phyloP scores from a whole-genome alignment of 805 yeast genomes.

The Candida nonsorbophila region DNA sequence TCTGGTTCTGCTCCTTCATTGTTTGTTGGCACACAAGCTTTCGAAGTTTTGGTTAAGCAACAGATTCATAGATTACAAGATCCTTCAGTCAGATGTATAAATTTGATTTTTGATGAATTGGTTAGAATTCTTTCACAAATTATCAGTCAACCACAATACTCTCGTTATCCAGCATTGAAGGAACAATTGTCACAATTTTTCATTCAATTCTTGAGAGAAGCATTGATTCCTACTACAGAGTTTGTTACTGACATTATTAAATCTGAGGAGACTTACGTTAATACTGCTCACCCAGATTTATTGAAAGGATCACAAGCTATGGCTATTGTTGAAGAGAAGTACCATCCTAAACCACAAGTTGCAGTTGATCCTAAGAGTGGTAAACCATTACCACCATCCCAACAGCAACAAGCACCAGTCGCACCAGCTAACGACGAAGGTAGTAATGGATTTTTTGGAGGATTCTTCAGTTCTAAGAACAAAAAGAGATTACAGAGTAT shows the following conservation, averaged over 20 bases:
- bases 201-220: conserved; percentile 72
- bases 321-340: conserved; percentile 84
- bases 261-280: conserved; percentile 89
- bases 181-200: conserved; percentile 80
- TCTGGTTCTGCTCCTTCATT: conserved; percentile 95
- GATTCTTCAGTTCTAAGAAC: conserved; percentile 87
- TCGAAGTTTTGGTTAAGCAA: conserved; percentile 91
- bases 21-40: conserved; percentile 96
- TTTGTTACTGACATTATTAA: conserved; percentile 79
- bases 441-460: conserved; percentile 84
- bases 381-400: conserved; percentile 57
- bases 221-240: conserved; percentile 76
- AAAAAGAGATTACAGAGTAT: conserved; percentile 90
- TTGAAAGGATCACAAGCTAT: conserved; percentile 93
- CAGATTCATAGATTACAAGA: conserved; percentile 93
- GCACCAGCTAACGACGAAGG: conserved; percentile 39
- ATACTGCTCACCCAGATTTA: conserved; percentile 96
- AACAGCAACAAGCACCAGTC: conserved; percentile 21
- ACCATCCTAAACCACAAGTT: conserved; percentile 70
- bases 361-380: conserved; percentile 88
- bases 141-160: conserved; percentile 70
- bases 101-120: conserved; percentile 88
- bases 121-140: conserved; percentile 86
- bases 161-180: conserved; percentile 87
- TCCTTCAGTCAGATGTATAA: conserved; percentile 83